A percentile compares a stretch with the other conserved stretches of the same genome.
Evolutionary conservation across 352 stramenopile species (phyloP).

Genomic region (Globisporangium okanoganense): DNA sequence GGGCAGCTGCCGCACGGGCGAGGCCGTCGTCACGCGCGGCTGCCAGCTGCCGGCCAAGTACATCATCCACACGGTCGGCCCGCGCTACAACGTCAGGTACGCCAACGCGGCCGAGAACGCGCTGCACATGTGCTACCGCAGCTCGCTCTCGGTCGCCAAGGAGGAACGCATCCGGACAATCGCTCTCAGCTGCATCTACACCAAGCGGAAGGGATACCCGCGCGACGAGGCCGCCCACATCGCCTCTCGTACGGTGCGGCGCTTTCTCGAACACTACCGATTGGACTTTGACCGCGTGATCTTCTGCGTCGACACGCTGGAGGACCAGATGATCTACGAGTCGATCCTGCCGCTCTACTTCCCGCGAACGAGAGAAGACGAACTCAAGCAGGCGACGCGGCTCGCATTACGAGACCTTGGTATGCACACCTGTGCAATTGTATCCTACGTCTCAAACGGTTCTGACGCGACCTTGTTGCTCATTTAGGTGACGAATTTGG

Average conservation of each 20-base stretch:
- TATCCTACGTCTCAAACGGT: neutral
- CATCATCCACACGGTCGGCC: slow-evolving; percentile 84
- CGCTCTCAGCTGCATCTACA: slow-evolving; percentile 78
- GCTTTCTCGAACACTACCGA: slow-evolving; percentile 74
- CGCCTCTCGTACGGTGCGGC: slow-evolving; percentile 59
- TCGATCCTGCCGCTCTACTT: slow-evolving; percentile 73
- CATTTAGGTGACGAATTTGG: slow-evolving; percentile 58
- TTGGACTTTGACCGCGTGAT: slow-evolving; percentile 58
- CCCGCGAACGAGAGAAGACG: slow-evolving; percentile 40
- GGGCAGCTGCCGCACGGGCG: slow-evolving; percentile 69
- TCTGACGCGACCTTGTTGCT: neutral
- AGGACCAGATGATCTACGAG: slow-evolving; percentile 65
- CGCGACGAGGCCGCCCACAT: slow-evolving; percentile 76
- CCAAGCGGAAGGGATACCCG: slow-evolving; percentile 68
- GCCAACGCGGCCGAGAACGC: slow-evolving; percentile 75
- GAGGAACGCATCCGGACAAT: slow-evolving; percentile 60
- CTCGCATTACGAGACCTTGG: slow-evolving; percentile 34
- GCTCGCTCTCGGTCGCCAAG: slow-evolving; percentile 53
- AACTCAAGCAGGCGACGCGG: slow-evolving; percentile 18
- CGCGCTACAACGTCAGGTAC: slow-evolving; percentile 78
- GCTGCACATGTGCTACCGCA: slow-evolving; percentile 80
- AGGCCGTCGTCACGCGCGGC: slow-evolving; percentile 78
- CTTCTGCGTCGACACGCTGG: slow-evolving; percentile 56
- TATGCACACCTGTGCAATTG: slow-evolving; percentile 5
- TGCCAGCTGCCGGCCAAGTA: slow-evolving; percentile 61